Percentiles rank a stretch among this genome's conserved stretches.
Conservation (phyloP, 2,329 filamentous ascomycete genomes). For the Aphanoascus verrucosus region DNA sequence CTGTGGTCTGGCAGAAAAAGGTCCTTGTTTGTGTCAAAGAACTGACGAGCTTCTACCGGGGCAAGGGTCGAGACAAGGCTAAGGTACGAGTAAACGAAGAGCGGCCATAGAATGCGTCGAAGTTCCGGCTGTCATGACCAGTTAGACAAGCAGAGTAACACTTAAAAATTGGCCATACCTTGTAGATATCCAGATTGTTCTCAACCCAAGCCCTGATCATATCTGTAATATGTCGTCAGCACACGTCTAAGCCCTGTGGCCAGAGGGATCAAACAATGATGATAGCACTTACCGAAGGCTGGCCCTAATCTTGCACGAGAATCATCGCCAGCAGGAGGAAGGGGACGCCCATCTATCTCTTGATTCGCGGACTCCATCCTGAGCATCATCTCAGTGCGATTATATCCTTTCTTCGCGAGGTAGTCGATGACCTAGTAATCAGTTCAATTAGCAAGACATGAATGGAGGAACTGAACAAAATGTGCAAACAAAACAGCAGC, state of each 20-base stretch:
- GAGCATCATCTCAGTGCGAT: conserved; percentile 81
- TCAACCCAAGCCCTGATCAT: conserved; percentile 75
- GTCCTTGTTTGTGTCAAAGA: conserved; percentile 58
- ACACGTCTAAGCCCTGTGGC: neutral
- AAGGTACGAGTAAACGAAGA: conserved; percentile 88
- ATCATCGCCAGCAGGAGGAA: conserved; percentile 55
- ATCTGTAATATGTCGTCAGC: conserved; percentile 27
- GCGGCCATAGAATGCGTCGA: conserved; percentile 76
- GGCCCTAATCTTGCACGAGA: conserved; percentile 68
- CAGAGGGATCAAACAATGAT: conserved; percentile 3
- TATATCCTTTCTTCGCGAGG: conserved; percentile 88
- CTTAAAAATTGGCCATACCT: conserved; percentile 43
- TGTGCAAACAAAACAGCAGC: neutral
- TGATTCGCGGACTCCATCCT: conserved; percentile 79
- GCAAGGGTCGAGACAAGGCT: conserved; percentile 65
- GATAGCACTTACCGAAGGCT: conserved; percentile 46
- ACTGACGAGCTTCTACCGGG: conserved; percentile 58
- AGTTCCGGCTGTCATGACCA: conserved; percentile 58
- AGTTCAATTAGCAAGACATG: neutral
- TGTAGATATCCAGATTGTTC: conserved; percentile 87
- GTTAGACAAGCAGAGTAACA: conserved; percentile 8
- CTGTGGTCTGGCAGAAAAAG: conserved; percentile 65
- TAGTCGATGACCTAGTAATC: conserved; percentile 74
- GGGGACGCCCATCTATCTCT: conserved; percentile 67
- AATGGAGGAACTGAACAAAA: conserved; percentile 1